phyloP scores from a whole-genome alignment of 2,329 filamentous ascomycete genomes.

The Monilinia laxa region DNA sequence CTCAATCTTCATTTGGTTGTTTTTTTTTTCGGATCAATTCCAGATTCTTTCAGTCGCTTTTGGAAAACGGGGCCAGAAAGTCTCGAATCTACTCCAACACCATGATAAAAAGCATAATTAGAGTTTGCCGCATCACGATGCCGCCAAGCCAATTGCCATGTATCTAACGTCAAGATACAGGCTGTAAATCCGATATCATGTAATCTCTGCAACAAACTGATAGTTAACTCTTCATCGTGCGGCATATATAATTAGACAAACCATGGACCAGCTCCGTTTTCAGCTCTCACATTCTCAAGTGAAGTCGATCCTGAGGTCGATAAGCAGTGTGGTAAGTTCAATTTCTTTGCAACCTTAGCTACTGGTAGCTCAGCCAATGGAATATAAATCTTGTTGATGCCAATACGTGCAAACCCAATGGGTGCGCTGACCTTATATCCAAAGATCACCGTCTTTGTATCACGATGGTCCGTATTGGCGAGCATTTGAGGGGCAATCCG shows the following conservation, averaged over 20 bases:
- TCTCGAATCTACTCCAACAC: slow-evolving; percentile 58
- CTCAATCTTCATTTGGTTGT: slow-evolving; percentile 54
- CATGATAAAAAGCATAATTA: slow-evolving; percentile 64
- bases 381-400: slow-evolving; percentile 66
- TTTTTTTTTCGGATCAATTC: slow-evolving; percentile 52
- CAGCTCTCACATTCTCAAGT: slow-evolving; percentile 58
- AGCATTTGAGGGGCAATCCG: slow-evolving; percentile 61
- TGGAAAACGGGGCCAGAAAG: slow-evolving; percentile 60
- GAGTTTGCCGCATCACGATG: slow-evolving; percentile 55
- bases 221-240: slow-evolving; percentile 59
- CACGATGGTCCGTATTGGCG: slow-evolving; percentile 56
- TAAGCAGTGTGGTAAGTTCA: slow-evolving; percentile 59
- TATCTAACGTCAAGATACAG: slow-evolving; percentile 61
- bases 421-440: slow-evolving; percentile 59
- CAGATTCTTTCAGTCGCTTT: slow-evolving; percentile 49
- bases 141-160: slow-evolving; percentile 62
- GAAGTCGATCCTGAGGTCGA: slow-evolving; percentile 52
- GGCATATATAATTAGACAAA: slow-evolving; percentile 66
- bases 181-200: slow-evolving; percentile 55
- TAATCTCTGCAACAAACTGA: slow-evolving; percentile 56
- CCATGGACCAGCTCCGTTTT: slow-evolving; percentile 53
- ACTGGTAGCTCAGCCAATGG: slow-evolving; percentile 57
- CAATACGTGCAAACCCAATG: slow-evolving; percentile 63
- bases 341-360: slow-evolving; percentile 56
- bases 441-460: slow-evolving; percentile 58